Base-by-base conservation (phyloP, 148 eudicot species). In the Spergularia marina region DNA sequence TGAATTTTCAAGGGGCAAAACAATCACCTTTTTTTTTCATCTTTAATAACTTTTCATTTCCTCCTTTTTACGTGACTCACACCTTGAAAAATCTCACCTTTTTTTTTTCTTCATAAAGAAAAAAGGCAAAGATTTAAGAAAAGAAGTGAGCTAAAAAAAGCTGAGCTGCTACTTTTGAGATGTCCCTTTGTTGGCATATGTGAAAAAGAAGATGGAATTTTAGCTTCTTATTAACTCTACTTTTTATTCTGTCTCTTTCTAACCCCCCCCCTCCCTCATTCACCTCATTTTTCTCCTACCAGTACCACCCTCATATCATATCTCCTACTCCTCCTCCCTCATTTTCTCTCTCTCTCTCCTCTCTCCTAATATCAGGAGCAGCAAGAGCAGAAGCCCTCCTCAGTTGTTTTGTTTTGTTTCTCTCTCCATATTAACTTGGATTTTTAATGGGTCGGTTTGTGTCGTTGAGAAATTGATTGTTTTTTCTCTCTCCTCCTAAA, bases 391-490 rank as follows among this genome's bases (percentile, higher is more conserved):
- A n/a, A n/a, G n/a, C n/a, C n/a, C n/a, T n/a, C n/a, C n/a, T n/a
- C n/a, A n/a, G n/a, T n/a, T n/a, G n/a, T n/a, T n/a, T 23, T 23
- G 25, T 23, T 1, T 30, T 30, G 2, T 5, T 59, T 18, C 47
- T 49, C 61, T 63, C 61, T 52, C 49, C 65, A 30, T 20, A 49
- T 77, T 39, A 78, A 60, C 65, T 10, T 41, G 60, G 68, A 21
- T 58, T 57, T 56, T 84, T 74, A 70, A 54, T 79, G 72, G 77
- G 83, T 76, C 83, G 83, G 85, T 82, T 79, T 77, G 83, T 67
- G 73, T 80, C 83, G 83, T 74, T 77, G 83, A 68, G 70, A 72
- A 74, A 68, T 79, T 82, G 65, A 77, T 77, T 69, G 65, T 40
- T 6, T 53, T 12, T 20, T 15, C 17, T 41, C 54, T 59, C 8